Evolutionary conservation across 805 yeast species (phyloP).

Genomic region (Pichia deserticola): DNA sequence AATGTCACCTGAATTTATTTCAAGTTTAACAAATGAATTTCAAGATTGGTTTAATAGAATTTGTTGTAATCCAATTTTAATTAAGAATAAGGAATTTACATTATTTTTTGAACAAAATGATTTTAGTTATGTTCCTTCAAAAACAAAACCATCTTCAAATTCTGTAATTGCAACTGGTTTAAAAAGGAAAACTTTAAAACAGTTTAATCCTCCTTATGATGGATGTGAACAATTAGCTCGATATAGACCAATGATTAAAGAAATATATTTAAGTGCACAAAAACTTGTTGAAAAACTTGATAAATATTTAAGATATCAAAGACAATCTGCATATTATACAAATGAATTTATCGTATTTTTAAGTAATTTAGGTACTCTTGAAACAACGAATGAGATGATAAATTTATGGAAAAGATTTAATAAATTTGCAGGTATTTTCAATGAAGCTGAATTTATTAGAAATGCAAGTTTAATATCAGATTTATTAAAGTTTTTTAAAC

Average conservation of each 20-base stretch:
- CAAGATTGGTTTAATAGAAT: conserved; percentile 86
- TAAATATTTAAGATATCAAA: conserved; percentile 48
- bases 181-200: conserved; percentile 83
- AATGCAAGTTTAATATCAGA: conserved; percentile 67
- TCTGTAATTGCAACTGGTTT: conserved; percentile 72
- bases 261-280: conserved; percentile 53
- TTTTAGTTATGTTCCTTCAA: conserved; percentile 32
- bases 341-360: conserved; percentile 42
- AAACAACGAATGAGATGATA: conserved; percentile 59
- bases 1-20: conserved; percentile 75
- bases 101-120: conserved; percentile 45
- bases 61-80: conserved; percentile 65
- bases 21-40: conserved; percentile 47
- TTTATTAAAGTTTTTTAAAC: conserved; percentile 65
- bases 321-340: conserved; percentile 38
- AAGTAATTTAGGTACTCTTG: conserved; percentile 34
- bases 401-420: conserved; percentile 73
- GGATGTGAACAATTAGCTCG: conserved; percentile 73
- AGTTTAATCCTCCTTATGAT: conserved; percentile 86
- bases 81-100: conserved; percentile 82
- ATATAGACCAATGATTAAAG: conserved; percentile 81
- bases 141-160: conserved; percentile 31
- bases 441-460: conserved; percentile 69
- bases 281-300: conserved; percentile 48
- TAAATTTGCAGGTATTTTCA: conserved; percentile 57